Conservation (phyloP, 257 asterid genomes). For the Agastache rugosa region DNA sequence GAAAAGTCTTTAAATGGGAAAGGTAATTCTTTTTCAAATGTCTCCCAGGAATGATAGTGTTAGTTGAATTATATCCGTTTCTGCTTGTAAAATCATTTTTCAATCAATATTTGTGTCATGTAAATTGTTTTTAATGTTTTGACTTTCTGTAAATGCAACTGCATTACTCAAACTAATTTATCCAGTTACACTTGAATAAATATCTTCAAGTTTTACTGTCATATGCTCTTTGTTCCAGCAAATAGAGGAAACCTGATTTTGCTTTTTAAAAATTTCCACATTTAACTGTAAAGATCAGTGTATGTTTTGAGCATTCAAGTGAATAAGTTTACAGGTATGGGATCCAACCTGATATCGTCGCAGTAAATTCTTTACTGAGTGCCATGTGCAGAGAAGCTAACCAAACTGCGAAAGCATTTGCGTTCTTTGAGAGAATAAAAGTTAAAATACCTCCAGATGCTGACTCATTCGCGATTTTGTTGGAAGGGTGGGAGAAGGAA, state of each 20-base stretch:
- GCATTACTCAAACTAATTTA: neutral
- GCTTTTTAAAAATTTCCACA: conserved; percentile 2
- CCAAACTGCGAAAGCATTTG: conserved; percentile 57
- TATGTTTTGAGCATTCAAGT: conserved; percentile 40
- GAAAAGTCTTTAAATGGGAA: neutral
- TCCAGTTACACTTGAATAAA: conserved; percentile 2
- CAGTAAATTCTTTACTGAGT: conserved; percentile 75
- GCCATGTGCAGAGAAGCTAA: conserved; percentile 73
- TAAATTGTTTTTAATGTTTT: neutral
- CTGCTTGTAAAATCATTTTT: neutral
- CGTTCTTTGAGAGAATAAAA: conserved; percentile 63
- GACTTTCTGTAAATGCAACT: neutral
- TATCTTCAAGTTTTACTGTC: neutral
- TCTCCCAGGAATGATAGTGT: neutral
- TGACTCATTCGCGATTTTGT: conserved; percentile 68
- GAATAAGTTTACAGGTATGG: conserved; percentile 68
- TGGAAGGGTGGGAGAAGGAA: conserved; percentile 85
- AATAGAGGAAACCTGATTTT: conserved; percentile 10
- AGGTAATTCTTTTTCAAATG: neutral
- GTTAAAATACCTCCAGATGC: conserved; percentile 62
- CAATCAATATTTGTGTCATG: neutral
- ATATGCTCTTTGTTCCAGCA: conserved; percentile 10
- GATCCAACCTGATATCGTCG: conserved; percentile 56
- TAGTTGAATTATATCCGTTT: neutral
- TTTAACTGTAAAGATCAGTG: conserved; percentile 29